Evolutionary conservation across 2,329 filamentous ascomycete genomes (phyloP).

Genomic region (Pseudocercospora eumusae): DNA sequence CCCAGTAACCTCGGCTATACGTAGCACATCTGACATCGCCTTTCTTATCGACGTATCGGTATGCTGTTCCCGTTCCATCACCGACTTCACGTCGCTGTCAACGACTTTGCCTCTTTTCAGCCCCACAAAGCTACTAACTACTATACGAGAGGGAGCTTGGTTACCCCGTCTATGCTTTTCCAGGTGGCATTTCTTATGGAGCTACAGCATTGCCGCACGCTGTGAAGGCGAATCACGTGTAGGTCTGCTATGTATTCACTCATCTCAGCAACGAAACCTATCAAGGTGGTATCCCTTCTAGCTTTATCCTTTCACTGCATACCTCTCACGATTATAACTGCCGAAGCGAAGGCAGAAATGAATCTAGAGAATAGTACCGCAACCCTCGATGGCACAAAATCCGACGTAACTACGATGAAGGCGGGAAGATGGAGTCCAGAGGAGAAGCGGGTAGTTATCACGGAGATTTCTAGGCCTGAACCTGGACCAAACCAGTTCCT

Average conservation of each 20-base stretch:
- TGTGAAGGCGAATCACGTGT: not conserved
- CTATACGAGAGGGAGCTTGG: not conserved
- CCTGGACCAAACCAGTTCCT: conserved; percentile 24
- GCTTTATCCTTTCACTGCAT: not conserved
- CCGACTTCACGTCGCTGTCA: no score
- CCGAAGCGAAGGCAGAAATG: not conserved
- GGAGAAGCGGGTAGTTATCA: conserved; percentile 20
- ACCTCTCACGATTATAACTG: not conserved
- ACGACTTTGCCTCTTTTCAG: not conserved
- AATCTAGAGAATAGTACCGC: not conserved
- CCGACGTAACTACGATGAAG: conserved; percentile 6
- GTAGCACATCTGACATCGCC: no score
- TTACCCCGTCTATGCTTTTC: not conserved
- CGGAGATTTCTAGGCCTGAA: conserved; percentile 22
- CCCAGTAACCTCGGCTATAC: no score
- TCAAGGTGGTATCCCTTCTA: not conserved
- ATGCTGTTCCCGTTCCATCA: no score
- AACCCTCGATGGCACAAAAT: no score
- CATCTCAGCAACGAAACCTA: not conserved
- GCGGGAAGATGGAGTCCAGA: conserved; percentile 19
- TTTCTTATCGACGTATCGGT: no score
- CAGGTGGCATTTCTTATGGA: not conserved
- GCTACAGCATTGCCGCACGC: not conserved
- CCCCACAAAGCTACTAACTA: not conserved
- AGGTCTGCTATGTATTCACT: not conserved